Conservation (phyloP, 1,284 basidiomycete genomes). For the Sanghuangporus sanghuang region DNA sequence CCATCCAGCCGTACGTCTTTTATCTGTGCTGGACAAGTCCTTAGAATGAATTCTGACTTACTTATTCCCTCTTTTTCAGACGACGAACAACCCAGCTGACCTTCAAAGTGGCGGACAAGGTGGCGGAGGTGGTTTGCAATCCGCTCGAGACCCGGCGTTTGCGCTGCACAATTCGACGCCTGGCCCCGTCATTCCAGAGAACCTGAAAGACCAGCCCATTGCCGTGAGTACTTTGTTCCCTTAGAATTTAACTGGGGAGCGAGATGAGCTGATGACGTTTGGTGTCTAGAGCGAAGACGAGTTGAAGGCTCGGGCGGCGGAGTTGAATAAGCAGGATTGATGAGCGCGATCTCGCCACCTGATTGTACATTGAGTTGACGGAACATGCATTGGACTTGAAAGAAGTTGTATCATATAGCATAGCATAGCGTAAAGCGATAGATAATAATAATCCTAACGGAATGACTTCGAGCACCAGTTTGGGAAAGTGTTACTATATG, state of each 20-base stretch:
- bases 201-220: background rate
- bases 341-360: background rate
- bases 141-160: slow-evolving; percentile 2
- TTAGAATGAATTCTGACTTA: background rate
- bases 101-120: background rate
- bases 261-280: background rate
- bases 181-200: slow-evolving; percentile 11
- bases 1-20: slow-evolving; percentile 14
- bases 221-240: background rate
- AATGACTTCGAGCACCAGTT: too few relatives aligned
- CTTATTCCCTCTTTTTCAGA: background rate
- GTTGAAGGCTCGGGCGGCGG: background rate
- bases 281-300: background rate
- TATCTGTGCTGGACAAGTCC: background rate
- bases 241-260: background rate
- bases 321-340: background rate
- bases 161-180: slow-evolving; percentile 6
- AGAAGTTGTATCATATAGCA: too few relatives aligned
- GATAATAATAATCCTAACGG: too few relatives aligned
- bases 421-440: too few relatives aligned
- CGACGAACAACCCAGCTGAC: slow-evolving; percentile 16
- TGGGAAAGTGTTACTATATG: too few relatives aligned
- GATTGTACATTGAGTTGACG: background rate
- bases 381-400: background rate
- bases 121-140: background rate